These are phyloP conservation scores for Colletotrichum lini DNA, from an alignment of 2,329 filamentous ascomycete species.

Conservation along the genomic window DNA sequence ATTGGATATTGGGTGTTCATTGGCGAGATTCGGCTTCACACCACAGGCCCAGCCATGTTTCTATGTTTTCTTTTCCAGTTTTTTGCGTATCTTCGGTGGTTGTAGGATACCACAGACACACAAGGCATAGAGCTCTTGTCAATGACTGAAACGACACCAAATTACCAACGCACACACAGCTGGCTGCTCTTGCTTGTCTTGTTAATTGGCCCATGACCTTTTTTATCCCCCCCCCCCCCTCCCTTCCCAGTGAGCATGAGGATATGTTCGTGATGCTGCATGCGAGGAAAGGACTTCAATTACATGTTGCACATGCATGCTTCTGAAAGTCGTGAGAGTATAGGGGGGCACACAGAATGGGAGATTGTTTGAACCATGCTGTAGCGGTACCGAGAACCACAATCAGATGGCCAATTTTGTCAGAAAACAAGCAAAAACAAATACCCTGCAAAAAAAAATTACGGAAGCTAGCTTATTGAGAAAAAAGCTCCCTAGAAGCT, in stretches of 20 bases:
- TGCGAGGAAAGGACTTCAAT: not conserved
- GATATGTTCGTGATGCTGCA: constrained; percentile 25
- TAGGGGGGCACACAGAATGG: too few species aligned
- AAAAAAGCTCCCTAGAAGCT: constrained; percentile 12
- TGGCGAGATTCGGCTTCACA: constrained; percentile 7
- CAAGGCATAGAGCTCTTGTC: constrained; percentile 15
- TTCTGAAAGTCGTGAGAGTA: not conserved
- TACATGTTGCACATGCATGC: not conserved
- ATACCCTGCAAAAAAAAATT: not conserved
- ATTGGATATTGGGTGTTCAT: constrained; percentile 14
- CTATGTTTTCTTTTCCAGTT: not conserved
- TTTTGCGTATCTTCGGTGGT: not conserved
- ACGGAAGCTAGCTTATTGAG: not conserved
- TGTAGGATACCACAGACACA: constrained; percentile 36
- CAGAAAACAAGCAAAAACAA: constrained; percentile 6
- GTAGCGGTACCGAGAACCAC: not conserved
- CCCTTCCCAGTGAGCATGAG: constrained; percentile 1
- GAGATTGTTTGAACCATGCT: not conserved
- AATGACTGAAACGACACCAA: constrained; percentile 36
- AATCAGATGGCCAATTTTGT: not conserved
- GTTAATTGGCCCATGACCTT: too few species aligned
- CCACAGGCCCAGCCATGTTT: not conserved
- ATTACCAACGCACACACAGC: constrained; percentile 2
- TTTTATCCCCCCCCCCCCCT: not conserved
- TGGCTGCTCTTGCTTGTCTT: too few species aligned